Base-by-base conservation (phyloP, 192 early-diverging fungal genomes). In the Umbelopsis isabellina region DNA sequence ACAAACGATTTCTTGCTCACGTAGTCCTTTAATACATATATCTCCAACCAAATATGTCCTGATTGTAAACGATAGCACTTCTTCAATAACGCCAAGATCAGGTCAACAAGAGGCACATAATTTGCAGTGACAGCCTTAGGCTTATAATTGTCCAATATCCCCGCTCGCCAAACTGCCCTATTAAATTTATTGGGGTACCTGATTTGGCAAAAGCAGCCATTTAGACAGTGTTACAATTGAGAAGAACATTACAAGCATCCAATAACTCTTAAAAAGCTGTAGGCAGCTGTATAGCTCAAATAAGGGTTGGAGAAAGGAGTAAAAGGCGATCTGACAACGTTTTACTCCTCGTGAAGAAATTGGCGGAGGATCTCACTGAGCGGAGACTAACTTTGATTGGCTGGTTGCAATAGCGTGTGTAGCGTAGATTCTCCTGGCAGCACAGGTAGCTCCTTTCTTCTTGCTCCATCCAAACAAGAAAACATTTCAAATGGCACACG, bases 401-500 rank as follows among this genome's bases (percentile, higher is more conserved):
- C 55, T 61, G 55, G 21, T 12, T 25, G 33, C 30, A 35, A 35
- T 27, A 35, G 55, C 55, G 55, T 61, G 55, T 61, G 55, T 61
- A 61, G 55, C 55, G 55, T 61, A 61, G 55, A 61, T 35, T 35
- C 55, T 61, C 55, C 55, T 61, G 55, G 55, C 55, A 61, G 23
- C 55, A 61, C 25, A 16, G 13, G 55, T 25, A 61, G 30, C 13
- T 61, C 23, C 55, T 61, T 41, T 51, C 33, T 35, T 30, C 65
- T 44, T 65, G 37, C 30, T 58, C 41, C 44, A 55, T 53, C 47
- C 35, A 53, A 45, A 67, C 49, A 55, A 67, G 52, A 73, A 30
- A 49, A 47, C 35, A 55, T 51, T 67, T 46, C 65, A 44, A 27
- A 74, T 74, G 72, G 66, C 72, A 64, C 72, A 74, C 41, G 72